phyloP scores from a whole-genome alignment of 208 protist species.

The Acanthamoeba culbertsoni region DNA sequence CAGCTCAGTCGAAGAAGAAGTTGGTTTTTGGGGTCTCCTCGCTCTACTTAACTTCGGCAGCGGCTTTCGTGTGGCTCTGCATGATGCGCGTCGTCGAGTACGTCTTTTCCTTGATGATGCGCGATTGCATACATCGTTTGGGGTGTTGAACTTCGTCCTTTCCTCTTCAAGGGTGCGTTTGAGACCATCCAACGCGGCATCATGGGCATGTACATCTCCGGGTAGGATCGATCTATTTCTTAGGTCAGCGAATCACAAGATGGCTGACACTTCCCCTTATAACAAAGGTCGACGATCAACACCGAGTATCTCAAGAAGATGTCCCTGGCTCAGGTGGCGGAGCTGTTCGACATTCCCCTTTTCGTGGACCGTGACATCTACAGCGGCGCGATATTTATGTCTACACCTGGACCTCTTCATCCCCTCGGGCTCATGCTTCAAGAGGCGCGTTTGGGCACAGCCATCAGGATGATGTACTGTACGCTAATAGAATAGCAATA shows the following conservation, averaged over 20 bases:
- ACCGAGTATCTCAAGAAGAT: slow-evolving; percentile 51
- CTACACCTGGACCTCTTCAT: background rate
- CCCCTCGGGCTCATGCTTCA: background rate
- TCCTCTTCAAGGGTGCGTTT: background rate
- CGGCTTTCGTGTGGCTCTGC: background rate
- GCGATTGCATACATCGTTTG: background rate
- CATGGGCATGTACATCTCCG: slow-evolving; percentile 43
- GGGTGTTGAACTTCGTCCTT: too few species aligned
- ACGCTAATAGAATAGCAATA: too few species aligned
- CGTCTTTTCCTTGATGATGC: background rate
- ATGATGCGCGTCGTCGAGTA: background rate
- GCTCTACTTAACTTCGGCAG: slow-evolving; percentile 70
- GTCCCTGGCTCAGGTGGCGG: slow-evolving; percentile 46
- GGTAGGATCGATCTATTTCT: background rate
- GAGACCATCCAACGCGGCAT: slow-evolving; percentile 33
- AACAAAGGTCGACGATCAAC: background rate
- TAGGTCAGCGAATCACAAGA: background rate
- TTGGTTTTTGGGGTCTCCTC: slow-evolving; percentile 63
- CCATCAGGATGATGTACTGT: too few species aligned
- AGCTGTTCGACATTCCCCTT: slow-evolving; percentile 54
- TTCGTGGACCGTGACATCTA: slow-evolving; percentile 34
- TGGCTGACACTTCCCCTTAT: background rate
- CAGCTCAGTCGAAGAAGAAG: slow-evolving; percentile 7
- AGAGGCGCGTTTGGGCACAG: too few species aligned
- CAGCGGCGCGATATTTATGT: slow-evolving; percentile 7